Evolutionary conservation across 2,329 filamentous ascomycete genomes (phyloP).

Genomic region (Diplodia sapinea): DNA sequence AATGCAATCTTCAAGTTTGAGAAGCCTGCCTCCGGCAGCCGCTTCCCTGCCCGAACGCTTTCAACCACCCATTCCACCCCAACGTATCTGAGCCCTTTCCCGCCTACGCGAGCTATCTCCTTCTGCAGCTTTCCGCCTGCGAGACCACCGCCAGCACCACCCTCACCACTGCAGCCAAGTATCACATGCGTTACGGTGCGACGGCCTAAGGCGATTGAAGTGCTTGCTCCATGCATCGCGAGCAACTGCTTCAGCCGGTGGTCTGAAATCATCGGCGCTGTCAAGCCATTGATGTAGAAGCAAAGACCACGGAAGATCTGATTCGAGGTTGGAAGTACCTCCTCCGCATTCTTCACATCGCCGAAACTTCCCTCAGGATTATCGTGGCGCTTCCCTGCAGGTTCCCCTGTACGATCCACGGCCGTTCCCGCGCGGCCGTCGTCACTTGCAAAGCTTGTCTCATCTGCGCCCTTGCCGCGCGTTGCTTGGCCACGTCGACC

Average conservation of each 20-base stretch:
- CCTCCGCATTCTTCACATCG: constrained; percentile 3
- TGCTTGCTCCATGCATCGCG: constrained; percentile 71
- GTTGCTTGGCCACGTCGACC: background rate
- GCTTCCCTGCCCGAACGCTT: constrained; percentile 51
- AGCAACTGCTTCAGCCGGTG: constrained; percentile 83
- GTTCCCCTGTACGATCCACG: constrained; percentile 3
- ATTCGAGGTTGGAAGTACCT: constrained; percentile 32
- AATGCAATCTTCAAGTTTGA: constrained; percentile 62
- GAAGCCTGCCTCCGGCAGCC: constrained; percentile 77
- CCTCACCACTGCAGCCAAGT: constrained; percentile 58
- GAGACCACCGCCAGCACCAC: constrained; percentile 74
- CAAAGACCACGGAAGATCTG: constrained; percentile 72
- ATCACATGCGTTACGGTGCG: constrained; percentile 85
- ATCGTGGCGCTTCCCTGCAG: constrained; percentile 12
- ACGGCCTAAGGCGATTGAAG: constrained; percentile 74
- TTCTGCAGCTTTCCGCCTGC: constrained; percentile 79
- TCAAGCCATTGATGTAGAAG: constrained; percentile 88
- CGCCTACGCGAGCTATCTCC: constrained; percentile 72
- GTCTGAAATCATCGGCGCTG: constrained; percentile 79
- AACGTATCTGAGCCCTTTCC: constrained; percentile 77
- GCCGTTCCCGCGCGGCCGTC: constrained; percentile 1
- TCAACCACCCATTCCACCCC: constrained; percentile 71
- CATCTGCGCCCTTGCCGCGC: background rate
- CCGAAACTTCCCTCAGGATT: background rate
- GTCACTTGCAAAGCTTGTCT: constrained; percentile 1